phyloP scores from a whole-genome alignment of 768 basidiomycete genomes.

The Neoboletus magnificus region DNA sequence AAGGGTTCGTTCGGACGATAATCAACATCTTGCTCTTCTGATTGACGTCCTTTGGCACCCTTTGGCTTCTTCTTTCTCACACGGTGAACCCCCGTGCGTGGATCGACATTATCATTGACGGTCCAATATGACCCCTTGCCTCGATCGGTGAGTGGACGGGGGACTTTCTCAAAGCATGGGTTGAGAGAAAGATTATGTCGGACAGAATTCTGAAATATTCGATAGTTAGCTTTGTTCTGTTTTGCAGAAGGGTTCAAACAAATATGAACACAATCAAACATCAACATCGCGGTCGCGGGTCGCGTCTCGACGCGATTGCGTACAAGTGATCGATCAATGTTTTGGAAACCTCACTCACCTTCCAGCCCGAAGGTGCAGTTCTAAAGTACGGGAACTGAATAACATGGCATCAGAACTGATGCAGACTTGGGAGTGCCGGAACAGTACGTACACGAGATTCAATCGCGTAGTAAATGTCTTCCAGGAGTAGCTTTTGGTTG shows the following conservation, averaged over 20 bases:
- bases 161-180: constrained; percentile 88
- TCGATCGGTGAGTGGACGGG: constrained; percentile 86
- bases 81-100: constrained; percentile 84
- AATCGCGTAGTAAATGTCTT: constrained; percentile 91
- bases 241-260: constrained; percentile 42
- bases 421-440: neutral
- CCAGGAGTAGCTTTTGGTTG: constrained; percentile 78
- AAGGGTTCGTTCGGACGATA: constrained; percentile 59
- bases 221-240: constrained; percentile 28
- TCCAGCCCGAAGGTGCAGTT: constrained; percentile 87
- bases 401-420: constrained; percentile 9
- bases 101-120: constrained; percentile 86
- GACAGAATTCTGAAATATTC: constrained; percentile 70
- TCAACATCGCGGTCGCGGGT: constrained; percentile 59
- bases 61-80: constrained; percentile 85
- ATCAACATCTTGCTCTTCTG: constrained; percentile 62
- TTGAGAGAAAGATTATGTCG: constrained; percentile 88
- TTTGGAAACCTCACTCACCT: constrained; percentile 49
- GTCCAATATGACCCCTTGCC: constrained; percentile 94
- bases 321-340: neutral
- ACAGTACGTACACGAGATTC: constrained; percentile 69
- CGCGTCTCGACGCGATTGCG: constrained; percentile 7
- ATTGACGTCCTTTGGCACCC: constrained; percentile 44
- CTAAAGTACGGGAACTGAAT: constrained; percentile 84
- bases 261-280: constrained; percentile 59